phyloP scores from a whole-genome alignment of 1,284 basidiomycete species.

The Peniophora sp. region DNA sequence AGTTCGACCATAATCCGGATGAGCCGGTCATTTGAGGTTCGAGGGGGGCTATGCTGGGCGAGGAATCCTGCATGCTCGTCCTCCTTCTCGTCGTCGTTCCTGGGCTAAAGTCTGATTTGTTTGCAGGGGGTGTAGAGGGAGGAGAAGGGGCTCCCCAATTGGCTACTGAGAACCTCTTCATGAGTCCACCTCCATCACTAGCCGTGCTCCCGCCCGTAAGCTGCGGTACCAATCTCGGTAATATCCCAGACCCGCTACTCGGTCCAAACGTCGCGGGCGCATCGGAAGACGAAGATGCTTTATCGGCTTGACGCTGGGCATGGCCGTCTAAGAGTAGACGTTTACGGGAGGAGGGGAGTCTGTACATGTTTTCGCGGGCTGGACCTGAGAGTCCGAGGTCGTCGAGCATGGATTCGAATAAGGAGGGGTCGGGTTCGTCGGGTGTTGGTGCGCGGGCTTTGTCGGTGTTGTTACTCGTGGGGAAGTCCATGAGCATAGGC shows the following conservation, averaged over 20 bases:
- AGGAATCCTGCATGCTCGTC: too few relatives aligned
- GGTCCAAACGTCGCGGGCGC: constrained; percentile 49
- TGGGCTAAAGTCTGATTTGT: constrained; percentile 16
- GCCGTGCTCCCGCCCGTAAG: constrained; percentile 48
- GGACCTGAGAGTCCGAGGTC: constrained; percentile 69
- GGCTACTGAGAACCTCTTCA: constrained; percentile 74
- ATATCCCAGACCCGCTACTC: constrained; percentile 41
- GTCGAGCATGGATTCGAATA: constrained; percentile 59
- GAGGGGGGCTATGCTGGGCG: constrained; percentile 17
- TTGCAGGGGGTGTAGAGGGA: constrained; percentile 25
- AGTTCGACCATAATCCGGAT: constrained; percentile 52
- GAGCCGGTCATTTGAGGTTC: constrained; percentile 68
- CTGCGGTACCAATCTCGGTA: constrained; percentile 59
- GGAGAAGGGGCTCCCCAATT: constrained; percentile 46
- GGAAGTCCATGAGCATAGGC: constrained; percentile 45
- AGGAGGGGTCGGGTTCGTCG: constrained; percentile 6
- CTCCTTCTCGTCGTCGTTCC: not conserved
- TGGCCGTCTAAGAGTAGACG: constrained; percentile 60
- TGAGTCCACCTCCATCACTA: constrained; percentile 33
- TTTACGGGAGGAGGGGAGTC: constrained; percentile 60
- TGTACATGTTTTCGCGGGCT: constrained; percentile 58
- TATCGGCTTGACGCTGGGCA: constrained; percentile 25
- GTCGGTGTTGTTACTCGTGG: constrained; percentile 24
- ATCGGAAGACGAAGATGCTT: constrained; percentile 20
- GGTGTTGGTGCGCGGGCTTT: constrained; percentile 7